Evolutionary conservation across 2,329 filamentous ascomycete genomes (phyloP).

Genomic region (Cytospora leucostoma): DNA sequence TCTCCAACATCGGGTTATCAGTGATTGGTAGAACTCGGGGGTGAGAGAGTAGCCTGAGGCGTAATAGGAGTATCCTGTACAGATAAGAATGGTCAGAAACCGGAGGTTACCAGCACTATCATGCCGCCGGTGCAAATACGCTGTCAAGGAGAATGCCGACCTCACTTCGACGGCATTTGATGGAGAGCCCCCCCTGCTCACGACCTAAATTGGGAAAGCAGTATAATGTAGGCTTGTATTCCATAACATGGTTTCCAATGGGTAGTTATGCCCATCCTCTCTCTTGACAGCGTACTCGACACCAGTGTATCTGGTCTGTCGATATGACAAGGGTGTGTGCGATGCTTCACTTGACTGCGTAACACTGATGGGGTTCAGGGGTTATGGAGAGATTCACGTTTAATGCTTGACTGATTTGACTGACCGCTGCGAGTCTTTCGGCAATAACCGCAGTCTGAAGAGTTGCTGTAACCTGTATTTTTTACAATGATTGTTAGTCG

Average conservation of each 20-base stretch:
- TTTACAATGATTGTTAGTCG: constrained; percentile 16
- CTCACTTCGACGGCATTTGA: not conserved
- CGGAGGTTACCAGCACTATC: not conserved
- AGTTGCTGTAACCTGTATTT: constrained; percentile 53
- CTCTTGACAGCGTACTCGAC: not conserved
- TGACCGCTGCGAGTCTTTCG: constrained; percentile 50
- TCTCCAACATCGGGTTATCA: constrained; percentile 78
- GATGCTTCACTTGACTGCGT: constrained; percentile 1
- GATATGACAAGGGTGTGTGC: not conserved
- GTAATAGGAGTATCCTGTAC: constrained; percentile 72
- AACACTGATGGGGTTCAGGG: constrained; percentile 6
- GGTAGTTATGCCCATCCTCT: not conserved
- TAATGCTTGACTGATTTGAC: constrained; percentile 48
- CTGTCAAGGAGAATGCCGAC: not conserved
- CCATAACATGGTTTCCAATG: not conserved
- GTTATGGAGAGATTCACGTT: constrained; percentile 43
- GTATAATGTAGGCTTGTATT: not conserved
- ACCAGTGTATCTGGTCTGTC: not conserved
- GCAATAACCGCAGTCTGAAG: constrained; percentile 57
- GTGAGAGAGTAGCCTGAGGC: constrained; percentile 62
- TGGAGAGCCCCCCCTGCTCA: not conserved
- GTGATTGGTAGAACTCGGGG: constrained; percentile 67
- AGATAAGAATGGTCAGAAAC: constrained; percentile 14
- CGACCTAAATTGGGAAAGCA: not conserved
- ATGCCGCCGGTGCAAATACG: not conserved